These are phyloP conservation scores for Amanita phalloides DNA, from an alignment of 768 basidiomycete species.

Conservation along the genomic window DNA sequence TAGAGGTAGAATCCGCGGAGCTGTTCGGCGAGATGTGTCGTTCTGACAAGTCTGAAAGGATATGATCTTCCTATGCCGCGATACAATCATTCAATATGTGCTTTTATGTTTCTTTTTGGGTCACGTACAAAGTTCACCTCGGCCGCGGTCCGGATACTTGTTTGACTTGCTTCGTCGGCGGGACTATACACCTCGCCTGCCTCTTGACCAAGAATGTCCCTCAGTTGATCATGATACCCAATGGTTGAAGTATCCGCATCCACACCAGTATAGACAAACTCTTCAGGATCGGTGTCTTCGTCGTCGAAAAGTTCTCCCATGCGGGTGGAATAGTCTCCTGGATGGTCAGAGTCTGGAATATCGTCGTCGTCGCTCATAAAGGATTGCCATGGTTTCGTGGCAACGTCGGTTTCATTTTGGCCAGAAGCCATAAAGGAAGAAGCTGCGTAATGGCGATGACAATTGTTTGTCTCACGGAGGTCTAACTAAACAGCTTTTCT, in stretches of 20 bases:
- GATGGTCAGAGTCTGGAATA: slow-evolving; percentile 22
- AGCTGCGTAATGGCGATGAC: not conserved
- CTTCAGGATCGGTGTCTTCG: slow-evolving; percentile 34
- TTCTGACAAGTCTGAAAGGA: slow-evolving; percentile 11
- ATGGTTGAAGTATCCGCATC: slow-evolving; percentile 40
- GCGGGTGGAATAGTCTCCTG: slow-evolving; percentile 53
- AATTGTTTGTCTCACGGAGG: not conserved
- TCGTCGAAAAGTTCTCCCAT: slow-evolving; percentile 58
- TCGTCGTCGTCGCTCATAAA: slow-evolving; percentile 17
- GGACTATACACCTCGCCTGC: slow-evolving; percentile 22
- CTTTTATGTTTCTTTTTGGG: not conserved
- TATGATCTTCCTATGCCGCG: not conserved
- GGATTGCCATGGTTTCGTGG: slow-evolving; percentile 11
- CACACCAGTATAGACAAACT: slow-evolving; percentile 65
- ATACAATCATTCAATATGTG: not conserved
- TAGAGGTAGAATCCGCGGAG: not conserved
- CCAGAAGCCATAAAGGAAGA: not conserved
- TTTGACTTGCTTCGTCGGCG: not conserved
- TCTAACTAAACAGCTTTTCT: not conserved
- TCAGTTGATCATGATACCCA: slow-evolving; percentile 57
- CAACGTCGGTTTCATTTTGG: not conserved
- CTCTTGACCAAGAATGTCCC: slow-evolving; percentile 63
- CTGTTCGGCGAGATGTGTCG: not conserved
- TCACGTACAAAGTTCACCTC: not conserved
- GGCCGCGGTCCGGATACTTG: not conserved